Base-by-base conservation (phyloP, 805 yeast genomes). In the Candida pseudofarinosa region DNA sequence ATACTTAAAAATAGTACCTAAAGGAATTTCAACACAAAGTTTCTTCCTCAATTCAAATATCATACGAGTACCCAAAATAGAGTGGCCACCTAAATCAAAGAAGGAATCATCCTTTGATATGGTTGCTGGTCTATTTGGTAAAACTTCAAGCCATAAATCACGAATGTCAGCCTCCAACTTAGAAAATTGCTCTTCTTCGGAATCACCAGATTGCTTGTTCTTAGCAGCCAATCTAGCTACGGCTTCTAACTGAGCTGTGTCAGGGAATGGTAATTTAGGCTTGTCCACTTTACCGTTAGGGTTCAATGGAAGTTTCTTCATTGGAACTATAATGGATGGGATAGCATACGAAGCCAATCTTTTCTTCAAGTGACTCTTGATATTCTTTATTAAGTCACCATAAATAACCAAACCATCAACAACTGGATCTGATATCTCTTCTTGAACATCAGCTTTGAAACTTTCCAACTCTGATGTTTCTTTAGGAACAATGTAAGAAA, bases 271-370 rank as follows among this genome's bases (percentile, higher is more conserved):
- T 47, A 93, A 71, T 57, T 91, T 89, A 31, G 98, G 98, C 70
- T 93, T 93, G 69, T 93, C 99, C 45, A 93, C 88, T 66, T 93
- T 93, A 54, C 99, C 99, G 62, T 93, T 93, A 46, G 99, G 99
- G 67, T 93, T 93, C 65, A 93, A 74, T 19, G 99, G 99, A 59
- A 93, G 68, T 55, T 81, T 83, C 19, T 77, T 73, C 70, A 95
- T 73, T 13, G 97, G 97, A 39, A 93, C 91, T 56, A 93, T 82
- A 30, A 91, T 73, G 0, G 96, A 77, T 36, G 99, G 99, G 37
- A 93, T 83, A 14, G 99, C 96, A 62, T 93, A 93, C 12, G 85
- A 76, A 0, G 99, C 97, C 45, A 93, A 75, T 66, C 95, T 83
- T 57, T 83, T 88, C 67, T 88, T 88, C 65, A 93, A 77, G 49